These are phyloP conservation scores for Scheffersomyces insectosa DNA, from an alignment of 1,139 yeast species.

Conservation along the genomic window DNA sequence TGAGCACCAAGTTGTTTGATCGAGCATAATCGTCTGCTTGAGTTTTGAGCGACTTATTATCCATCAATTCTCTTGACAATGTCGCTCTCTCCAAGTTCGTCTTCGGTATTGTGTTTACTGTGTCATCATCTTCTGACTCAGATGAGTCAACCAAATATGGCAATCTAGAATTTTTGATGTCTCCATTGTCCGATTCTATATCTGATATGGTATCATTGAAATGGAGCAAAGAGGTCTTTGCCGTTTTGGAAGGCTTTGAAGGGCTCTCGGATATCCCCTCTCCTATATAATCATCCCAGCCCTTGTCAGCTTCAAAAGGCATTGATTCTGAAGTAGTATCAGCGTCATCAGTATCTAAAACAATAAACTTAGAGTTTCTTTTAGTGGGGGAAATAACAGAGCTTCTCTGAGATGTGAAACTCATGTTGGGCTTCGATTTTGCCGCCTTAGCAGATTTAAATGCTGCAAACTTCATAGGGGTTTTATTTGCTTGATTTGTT, in stretches of 20 bases:
- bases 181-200: slow-evolving; percentile 10
- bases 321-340: slow-evolving; percentile 8
- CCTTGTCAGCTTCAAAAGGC: slow-evolving; percentile 1
- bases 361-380: slow-evolving; percentile 33
- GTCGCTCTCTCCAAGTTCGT: slow-evolving; percentile 5
- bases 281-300: slow-evolving; percentile 47
- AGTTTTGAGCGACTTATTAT: slow-evolving; percentile 23
- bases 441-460: slow-evolving; percentile 20
- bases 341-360: slow-evolving; percentile 27
- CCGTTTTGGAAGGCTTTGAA: slow-evolving; percentile 19
- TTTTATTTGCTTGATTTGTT: slow-evolving; percentile 13
- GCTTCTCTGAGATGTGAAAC: slow-evolving; percentile 21
- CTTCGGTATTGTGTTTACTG: not conserved
- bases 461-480: slow-evolving; percentile 13
- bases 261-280: slow-evolving; percentile 27
- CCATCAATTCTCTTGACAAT: slow-evolving; percentile 24
- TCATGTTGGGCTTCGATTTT: slow-evolving; percentile 15
- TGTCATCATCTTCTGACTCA: slow-evolving; percentile 22
- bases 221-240: no score
- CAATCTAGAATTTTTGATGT: slow-evolving; percentile 5
- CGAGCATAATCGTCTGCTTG: slow-evolving; percentile 52
- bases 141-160: slow-evolving; percentile 29
- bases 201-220: slow-evolving; percentile 16
- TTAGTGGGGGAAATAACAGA: slow-evolving; percentile 36
- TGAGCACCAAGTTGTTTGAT: slow-evolving; percentile 48